Conservation (phyloP, 805 yeast genomes). For the Lipomyces spencermartinsiae region DNA sequence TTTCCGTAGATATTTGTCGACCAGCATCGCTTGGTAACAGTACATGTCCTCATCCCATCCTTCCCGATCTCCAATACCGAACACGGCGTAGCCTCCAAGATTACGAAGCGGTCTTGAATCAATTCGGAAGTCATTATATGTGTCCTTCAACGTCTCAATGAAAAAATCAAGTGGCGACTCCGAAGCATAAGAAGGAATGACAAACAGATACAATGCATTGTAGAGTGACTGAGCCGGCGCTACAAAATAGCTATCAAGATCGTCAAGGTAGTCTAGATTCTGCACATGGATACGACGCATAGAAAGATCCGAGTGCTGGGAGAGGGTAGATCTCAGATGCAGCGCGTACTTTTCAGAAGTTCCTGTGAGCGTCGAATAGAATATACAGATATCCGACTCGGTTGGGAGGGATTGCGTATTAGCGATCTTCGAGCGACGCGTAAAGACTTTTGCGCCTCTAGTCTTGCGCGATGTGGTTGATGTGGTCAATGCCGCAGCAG, state of each 20-base stretch:
- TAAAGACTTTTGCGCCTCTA: slow-evolving; percentile 27
- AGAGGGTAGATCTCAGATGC: slow-evolving; percentile 51
- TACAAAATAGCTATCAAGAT: slow-evolving; percentile 81
- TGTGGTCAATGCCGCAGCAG: not conserved
- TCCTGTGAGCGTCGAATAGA: slow-evolving; percentile 88
- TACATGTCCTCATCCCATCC: slow-evolving; percentile 77
- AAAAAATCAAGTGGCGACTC: slow-evolving; percentile 92
- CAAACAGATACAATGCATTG: slow-evolving; percentile 63
- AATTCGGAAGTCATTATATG: slow-evolving; percentile 81
- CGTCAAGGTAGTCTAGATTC: slow-evolving; percentile 79
- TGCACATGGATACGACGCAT: slow-evolving; percentile 55
- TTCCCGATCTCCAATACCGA: slow-evolving; percentile 88
- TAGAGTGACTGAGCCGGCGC: slow-evolving; percentile 54
- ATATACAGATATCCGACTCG: slow-evolving; percentile 50
- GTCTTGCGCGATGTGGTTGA: slow-evolving; percentile 5
- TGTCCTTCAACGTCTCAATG: slow-evolving; percentile 78
- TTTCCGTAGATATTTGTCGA: slow-evolving; percentile 77
- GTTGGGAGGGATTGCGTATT: slow-evolving; percentile 6
- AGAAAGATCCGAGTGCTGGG: slow-evolving; percentile 39
- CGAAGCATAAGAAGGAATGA: slow-evolving; percentile 88
- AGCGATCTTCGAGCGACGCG: slow-evolving; percentile 13
- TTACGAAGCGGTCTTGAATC: slow-evolving; percentile 77
- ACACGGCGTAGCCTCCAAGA: slow-evolving; percentile 79
- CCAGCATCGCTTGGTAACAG: slow-evolving; percentile 81
- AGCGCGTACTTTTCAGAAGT: slow-evolving; percentile 74